These are phyloP conservation scores for Lentinula detonsa DNA, from an alignment of 768 basidiomycete genomes.

Conservation along the genomic window DNA sequence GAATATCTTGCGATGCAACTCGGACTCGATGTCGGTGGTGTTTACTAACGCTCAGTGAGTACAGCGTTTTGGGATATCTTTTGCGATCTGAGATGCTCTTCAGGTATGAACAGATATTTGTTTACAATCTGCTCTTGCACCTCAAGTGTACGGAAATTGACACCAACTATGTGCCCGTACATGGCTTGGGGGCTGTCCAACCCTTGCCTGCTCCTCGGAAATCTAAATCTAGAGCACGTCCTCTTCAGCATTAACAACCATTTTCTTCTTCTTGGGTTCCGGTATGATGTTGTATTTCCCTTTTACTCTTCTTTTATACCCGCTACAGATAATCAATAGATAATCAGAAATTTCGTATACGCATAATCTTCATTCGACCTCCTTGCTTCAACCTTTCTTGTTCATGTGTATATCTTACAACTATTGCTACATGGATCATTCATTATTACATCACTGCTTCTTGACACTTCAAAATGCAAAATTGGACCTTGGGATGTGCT, in stretches of 20 bases:
- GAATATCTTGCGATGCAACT: conserved; percentile 80
- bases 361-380: background rate
- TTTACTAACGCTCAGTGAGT: conserved; percentile 90
- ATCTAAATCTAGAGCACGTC: conserved; percentile 53
- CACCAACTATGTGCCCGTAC: conserved; percentile 66
- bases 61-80: background rate
- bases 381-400: background rate
- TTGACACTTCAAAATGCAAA: background rate
- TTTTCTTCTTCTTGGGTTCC: conserved; percentile 2
- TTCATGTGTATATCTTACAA: conserved; percentile 2
- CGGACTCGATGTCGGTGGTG: conserved; percentile 82
- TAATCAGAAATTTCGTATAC: background rate
- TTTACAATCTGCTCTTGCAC: conserved; percentile 77
- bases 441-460: background rate
- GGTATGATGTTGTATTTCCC: background rate
- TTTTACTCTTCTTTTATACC: background rate
- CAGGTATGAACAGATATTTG: conserved; percentile 86
- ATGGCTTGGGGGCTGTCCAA: conserved; percentile 70
- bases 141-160: conserved; percentile 76
- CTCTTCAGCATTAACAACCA: conserved; percentile 18
- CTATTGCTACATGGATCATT: background rate
- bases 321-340: background rate
- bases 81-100: background rate
- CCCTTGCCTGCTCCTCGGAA: conserved; percentile 37
- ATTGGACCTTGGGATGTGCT: no score